These are phyloP conservation scores for Irpex rosettiformis DNA, from an alignment of 1,284 basidiomycete genomes.

Conservation along the genomic window DNA sequence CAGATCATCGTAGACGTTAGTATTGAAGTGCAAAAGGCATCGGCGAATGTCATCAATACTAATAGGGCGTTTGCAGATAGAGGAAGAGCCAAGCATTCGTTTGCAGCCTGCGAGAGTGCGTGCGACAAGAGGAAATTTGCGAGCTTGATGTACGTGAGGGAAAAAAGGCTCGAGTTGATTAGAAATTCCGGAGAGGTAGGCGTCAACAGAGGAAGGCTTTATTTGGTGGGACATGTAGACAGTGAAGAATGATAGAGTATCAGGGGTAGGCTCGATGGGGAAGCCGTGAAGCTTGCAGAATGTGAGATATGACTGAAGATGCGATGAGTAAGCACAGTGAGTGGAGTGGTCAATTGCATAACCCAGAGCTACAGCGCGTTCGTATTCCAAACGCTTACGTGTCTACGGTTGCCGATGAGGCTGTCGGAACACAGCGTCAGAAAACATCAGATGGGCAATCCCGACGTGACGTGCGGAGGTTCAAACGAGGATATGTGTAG, in stretches of 20 bases:
- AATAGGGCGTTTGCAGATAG: constrained; percentile 27
- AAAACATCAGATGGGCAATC: constrained; percentile 26
- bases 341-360: constrained; percentile 29
- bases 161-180: constrained; percentile 34
- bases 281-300: constrained; percentile 33
- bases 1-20: constrained; percentile 23
- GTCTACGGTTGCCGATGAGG: constrained; percentile 30
- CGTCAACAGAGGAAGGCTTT: constrained; percentile 31
- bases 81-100: constrained; percentile 14
- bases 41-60: constrained; percentile 11
- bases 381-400: constrained; percentile 26
- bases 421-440: constrained; percentile 23
- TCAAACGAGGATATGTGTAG: constrained; percentile 24
- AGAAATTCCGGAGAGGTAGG: constrained; percentile 41
- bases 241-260: constrained; percentile 34
- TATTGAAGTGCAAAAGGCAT: constrained; percentile 2
- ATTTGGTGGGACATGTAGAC: constrained; percentile 39
- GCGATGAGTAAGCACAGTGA: constrained; percentile 28
- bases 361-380: constrained; percentile 32
- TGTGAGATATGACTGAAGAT: constrained; percentile 34
- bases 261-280: constrained; percentile 29
- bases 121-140: constrained; percentile 26
- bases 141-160: constrained; percentile 28
- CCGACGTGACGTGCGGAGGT: constrained; percentile 23
- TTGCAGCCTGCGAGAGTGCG: constrained; percentile 32